A percentile compares a stretch with the other conserved stretches of the same genome.
These are phyloP conservation scores for Brasenia schreberi DNA, from an alignment of 164 flowering plant species.

Conservation along the genomic window DNA sequence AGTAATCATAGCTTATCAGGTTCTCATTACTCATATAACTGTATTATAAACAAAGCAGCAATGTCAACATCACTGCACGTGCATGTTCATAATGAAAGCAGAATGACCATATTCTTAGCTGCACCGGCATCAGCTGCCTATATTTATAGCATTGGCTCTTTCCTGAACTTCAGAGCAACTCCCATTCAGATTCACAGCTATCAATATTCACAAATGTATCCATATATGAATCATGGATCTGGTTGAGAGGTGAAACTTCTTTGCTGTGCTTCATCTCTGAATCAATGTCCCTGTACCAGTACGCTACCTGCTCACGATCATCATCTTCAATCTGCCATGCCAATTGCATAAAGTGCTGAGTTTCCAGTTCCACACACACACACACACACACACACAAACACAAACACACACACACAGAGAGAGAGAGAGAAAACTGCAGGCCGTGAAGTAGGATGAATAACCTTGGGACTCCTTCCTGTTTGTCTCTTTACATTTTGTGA, in stretches of 20 bases:
- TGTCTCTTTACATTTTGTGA: background rate
- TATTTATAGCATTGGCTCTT: background rate
- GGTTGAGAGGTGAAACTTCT: background rate
- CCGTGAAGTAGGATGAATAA: background rate
- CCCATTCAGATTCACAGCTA: conserved; percentile 53
- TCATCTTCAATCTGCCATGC: conserved; percentile 27
- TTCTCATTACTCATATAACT: background rate
- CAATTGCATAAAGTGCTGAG: conserved; percentile 27
- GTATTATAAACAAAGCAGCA: background rate
- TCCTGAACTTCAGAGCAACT: conserved; percentile 31
- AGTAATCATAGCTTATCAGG: background rate
- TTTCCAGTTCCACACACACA: background rate
- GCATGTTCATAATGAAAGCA: background rate
- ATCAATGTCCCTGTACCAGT: conserved; percentile 24
- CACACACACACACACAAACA: background rate
- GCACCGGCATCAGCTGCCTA: background rate
- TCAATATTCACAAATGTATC: conserved; percentile 4
- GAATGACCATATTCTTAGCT: background rate
- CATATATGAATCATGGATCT: background rate
- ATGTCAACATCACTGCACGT: background rate
- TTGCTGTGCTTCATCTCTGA: conserved; percentile 4
- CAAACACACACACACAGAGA: background rate
- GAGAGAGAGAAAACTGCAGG: background rate
- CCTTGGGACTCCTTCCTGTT: background rate
- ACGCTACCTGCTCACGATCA: conserved; percentile 35